Evolutionary conservation across 1,139 yeast genomes (phyloP), one percentile per base, ranked within the genome.

Genomic region (Yamadazyma dendronema): DNA sequence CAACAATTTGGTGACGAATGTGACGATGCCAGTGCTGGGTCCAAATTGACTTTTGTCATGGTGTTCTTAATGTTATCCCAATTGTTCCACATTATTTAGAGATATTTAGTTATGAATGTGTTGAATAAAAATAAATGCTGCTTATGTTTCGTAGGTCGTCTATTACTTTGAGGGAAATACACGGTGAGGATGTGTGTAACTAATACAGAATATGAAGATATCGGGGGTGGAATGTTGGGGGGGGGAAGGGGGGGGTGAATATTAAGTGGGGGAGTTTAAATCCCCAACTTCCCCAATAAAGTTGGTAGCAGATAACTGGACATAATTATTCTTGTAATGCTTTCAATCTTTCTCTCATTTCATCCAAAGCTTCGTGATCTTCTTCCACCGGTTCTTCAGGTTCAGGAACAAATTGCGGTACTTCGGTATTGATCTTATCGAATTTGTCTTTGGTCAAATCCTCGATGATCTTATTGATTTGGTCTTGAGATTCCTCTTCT

Each of bases 341-440:
- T 53, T 74, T 81, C 38, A 92, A 70, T 41, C 97, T 68, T 54
- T 90, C 92, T 47, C 96, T 74, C 97, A 92, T 92, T 51, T 82
- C 90, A 49, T 80, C 81, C 43, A 92, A 66, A 50, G 87, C 77
- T 43, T 76, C 82, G 44, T 78, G 84, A 46, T 86, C 94, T 37
- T 81, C 89, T 31, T 79, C 87, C 36, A 41, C 36, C 28, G 35
- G 43, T 31, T 65, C 42, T 25, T 41, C 48, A 3, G 40, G 41
- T 27, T 58, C 66, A 15, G 60, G 62, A 14, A 59, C 66, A 21
- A 59, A 53, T 29, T 52, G 61, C 1, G 77, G 74, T 10, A 73
- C 71, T 19, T 66, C 67, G n/a, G 65, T 54, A 9, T 62, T 73
- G 39, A 68, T 59, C 52, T 67, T 65, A 36, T 64, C 57, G 41